Percentiles rank a stretch among this genome's conserved stretches.
phyloP scores from a whole-genome alignment of 2,329 filamentous ascomycete genomes.

The Xylariaceae sp. region DNA sequence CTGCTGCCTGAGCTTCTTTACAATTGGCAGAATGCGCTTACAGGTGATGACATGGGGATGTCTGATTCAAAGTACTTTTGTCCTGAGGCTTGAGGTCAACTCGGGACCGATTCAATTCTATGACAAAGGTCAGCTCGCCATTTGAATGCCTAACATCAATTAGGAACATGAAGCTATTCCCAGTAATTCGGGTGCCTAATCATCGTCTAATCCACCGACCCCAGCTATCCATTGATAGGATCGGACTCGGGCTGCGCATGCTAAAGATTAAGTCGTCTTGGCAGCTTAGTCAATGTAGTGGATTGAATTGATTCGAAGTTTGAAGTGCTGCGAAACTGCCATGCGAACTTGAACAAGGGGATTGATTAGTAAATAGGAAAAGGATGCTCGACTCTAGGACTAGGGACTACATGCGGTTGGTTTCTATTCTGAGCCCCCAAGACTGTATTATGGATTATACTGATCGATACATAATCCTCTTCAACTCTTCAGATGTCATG shows the following conservation, averaged over 20 bases:
- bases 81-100: neutral
- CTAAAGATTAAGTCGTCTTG: neutral
- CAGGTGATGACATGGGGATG: too few relatives aligned
- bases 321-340: neutral
- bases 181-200: neutral
- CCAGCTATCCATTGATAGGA: neutral
- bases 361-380: neutral
- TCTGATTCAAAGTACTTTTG: too few relatives aligned
- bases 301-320: neutral
- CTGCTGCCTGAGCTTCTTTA: too few relatives aligned
- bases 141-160: neutral
- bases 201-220: neutral
- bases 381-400: neutral
- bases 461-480: too few relatives aligned
- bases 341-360: neutral
- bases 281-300: neutral
- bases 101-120: neutral
- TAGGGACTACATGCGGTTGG: too few relatives aligned
- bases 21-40: too few relatives aligned
- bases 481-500: too few relatives aligned
- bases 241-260: neutral
- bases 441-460: too few relatives aligned
- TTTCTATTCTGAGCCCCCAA: too few relatives aligned
- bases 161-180: slow-evolving; percentile 3
- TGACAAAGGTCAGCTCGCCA: too few relatives aligned